phyloP scores from a whole-genome alignment of 352 stramenopile species.

The Globisporangium orthogonon region DNA sequence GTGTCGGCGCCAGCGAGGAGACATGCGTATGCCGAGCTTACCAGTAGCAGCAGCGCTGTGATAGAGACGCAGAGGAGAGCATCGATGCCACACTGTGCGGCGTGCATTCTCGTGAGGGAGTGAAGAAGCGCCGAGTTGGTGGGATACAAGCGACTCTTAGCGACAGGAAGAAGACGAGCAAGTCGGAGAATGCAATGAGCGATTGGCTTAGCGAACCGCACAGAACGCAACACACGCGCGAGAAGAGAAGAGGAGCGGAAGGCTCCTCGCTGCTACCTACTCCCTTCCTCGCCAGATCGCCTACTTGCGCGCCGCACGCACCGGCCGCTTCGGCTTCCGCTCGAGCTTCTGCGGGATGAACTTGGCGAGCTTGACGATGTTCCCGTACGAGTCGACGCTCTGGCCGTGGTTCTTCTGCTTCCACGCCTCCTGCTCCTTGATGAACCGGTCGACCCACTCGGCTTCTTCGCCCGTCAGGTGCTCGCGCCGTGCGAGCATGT shows the following conservation, averaged over 20 bases:
- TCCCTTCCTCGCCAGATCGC: not conserved
- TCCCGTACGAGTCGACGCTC: conserved; percentile 18
- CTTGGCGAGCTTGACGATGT: not conserved
- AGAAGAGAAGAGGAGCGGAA: not conserved
- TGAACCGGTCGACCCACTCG: conserved; percentile 23
- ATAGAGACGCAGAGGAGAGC: not conserved
- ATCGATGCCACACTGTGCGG: too few relatives aligned
- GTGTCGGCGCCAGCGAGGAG: conserved; percentile 50
- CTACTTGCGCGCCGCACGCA: conserved; percentile 7
- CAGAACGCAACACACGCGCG: not conserved
- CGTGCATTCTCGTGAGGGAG: not conserved
- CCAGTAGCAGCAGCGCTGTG: conserved; percentile 1
- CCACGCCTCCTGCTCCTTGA: conserved; percentile 22
- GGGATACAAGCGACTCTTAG: not conserved
- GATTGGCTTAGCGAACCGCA: not conserved
- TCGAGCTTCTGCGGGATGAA: conserved; percentile 10
- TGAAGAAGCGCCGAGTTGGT: not conserved
- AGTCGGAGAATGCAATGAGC: too few relatives aligned
- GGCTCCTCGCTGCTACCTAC: not conserved
- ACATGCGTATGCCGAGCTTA: conserved; percentile 15
- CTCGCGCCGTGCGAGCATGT: conserved; percentile 19
- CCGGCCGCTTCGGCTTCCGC: conserved; percentile 4
- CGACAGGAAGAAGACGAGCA: too few relatives aligned
- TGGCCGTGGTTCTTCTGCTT: conserved; percentile 20
- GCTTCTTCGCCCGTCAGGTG: conserved; percentile 17